Base-by-base conservation (phyloP, 2,329 filamentous ascomycete species). In the Blumeria hordei region DNA sequence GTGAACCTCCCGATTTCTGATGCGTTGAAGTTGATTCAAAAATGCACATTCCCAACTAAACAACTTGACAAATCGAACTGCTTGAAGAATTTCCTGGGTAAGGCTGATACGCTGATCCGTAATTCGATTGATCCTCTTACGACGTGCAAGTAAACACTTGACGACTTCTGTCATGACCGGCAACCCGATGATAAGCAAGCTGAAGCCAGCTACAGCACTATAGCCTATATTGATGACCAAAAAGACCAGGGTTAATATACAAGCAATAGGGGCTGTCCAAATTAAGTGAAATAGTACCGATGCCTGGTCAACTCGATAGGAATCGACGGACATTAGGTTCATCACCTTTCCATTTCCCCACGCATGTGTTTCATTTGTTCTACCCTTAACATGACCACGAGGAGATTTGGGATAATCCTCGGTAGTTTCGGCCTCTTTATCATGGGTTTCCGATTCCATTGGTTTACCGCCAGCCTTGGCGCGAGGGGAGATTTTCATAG, bases 41-140 rank as follows among this genome's bases (percentile, higher is more conserved):
- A 96, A 95, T 36, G 85, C 83, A 56, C 76, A 82, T 66, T 96
- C 90, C 90, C 90, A 96, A 7, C 88, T 88, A 65, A 95, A 96
- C 67, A 80, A 95, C 67, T 96, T 96, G 69, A 96, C 90, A 64
- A 96, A 95, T 32, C 88, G 78, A 28, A 95, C 88, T 0, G 87
- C 85, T 61, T 88, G 83, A 12, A 96, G 64, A 54, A 96, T 94
- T 65, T 96, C 90, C 65, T 95, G 88, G 0, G 88, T 95, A 36
- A 96, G 71, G 54, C 84, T 84, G 7, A 96, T 88, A 59, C 90
- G 79, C 68, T 93, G 85, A 65, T 96, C 90, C 1, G 90, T 96
- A 57, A 95, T 78, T 63, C 88, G 88, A 73, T 95, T 96, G 71
- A 96, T 95, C 34, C 68, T 72, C 61, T 78, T 78, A 63, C 92